Evolutionary conservation across 495 filamentous ascomycete genomes (phyloP), one percentile per base, ranked within the genome.

Genomic region (Podospora appendiculata): DNA sequence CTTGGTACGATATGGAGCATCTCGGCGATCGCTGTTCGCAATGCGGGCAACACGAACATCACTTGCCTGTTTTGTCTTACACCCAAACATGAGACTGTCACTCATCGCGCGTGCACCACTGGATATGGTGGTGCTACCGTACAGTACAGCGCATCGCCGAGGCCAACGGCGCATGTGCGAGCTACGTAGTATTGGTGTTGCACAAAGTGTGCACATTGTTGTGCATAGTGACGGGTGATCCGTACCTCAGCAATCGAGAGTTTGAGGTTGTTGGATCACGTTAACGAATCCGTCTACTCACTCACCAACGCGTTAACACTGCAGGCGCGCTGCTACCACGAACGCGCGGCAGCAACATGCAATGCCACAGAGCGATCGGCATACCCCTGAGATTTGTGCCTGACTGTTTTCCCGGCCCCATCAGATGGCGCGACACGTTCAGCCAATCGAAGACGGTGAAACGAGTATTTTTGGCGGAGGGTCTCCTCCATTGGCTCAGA

Each of bases 341-440:
- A 25, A 25, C 25, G 25, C 25, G 5, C 25, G 25, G 25, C 25
- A 25, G 25, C 25, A 25, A 25, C 25, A 25, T 25, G 25, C 25
- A 25, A 5, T 25, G 2, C 25, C 25, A 2, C 25, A 25, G 25
- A 8, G 51, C 50, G 45, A 45, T 45, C 43, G 43, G 43, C 43
- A 11, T 13, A 33, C 63, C 60, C 63, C 60, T 63, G 58, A 63
- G 58, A 58, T 61, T 55, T 55, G 54, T 60, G 49, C 50, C 53
- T 55, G 57, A 47, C 55, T 33, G 14, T 49, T 48, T 50, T 55
- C 44, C 39, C 33, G 40, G 48, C 48, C 56, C 43, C 52, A 44
- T 47, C 32, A 17, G 9, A 25, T 49, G 50, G 57, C 49, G 55
- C 52, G 57, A 53, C 40, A 17, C 3, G 5, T 19, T 39, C 6